Base-by-base conservation (phyloP, 345 rosid genomes). In the Lepidium aucheri region DNA sequence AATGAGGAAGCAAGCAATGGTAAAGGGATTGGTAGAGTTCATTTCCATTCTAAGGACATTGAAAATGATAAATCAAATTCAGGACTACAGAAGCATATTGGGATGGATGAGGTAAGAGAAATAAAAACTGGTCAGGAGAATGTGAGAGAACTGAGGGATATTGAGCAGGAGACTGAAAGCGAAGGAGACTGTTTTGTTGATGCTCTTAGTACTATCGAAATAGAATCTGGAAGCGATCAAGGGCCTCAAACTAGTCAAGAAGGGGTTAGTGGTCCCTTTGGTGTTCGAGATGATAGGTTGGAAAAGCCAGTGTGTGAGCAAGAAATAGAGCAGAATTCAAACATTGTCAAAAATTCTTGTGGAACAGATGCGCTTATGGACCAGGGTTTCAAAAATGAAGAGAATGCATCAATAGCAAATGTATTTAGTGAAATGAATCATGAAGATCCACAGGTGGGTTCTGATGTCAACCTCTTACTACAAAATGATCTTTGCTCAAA, bases 181-280 rank as follows among this genome's bases (percentile, higher is more conserved):
- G 97, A 90, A 77, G 71, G 83, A 38, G 98, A 90, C 36, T 71
- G 82, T 64, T 90, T 63, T 49, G 74, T 81, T 82, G 98, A 93
- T 81, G 97, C 97, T 14, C 90, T 86, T 58, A 88, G 90, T 73
- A 82, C 83, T 11, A 84, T 94, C 24, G 96, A 94, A 64, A 77
- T 87, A 1, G 99, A 86, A 84, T 88, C 86, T 54, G 68, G 49
- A 58, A 40, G 16, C 33, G 79, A 78, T 62, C 81, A 63, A 36
- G 53, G 65, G 32, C 57, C 46, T 67, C 79, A 16, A 35, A 63
- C 53, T 50, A 59, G 45, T 33, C 58, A 39, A 63, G 74, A 16
- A 4, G 54, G 24, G 4, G 54, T 26, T 47, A 59, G 18, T 36
- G 66, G 41, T 59, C 22, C 63, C 1, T 50, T 24, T 65, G 49